Base-by-base conservation (phyloP, 257 asterid species). In the Lycium barbarum region DNA sequence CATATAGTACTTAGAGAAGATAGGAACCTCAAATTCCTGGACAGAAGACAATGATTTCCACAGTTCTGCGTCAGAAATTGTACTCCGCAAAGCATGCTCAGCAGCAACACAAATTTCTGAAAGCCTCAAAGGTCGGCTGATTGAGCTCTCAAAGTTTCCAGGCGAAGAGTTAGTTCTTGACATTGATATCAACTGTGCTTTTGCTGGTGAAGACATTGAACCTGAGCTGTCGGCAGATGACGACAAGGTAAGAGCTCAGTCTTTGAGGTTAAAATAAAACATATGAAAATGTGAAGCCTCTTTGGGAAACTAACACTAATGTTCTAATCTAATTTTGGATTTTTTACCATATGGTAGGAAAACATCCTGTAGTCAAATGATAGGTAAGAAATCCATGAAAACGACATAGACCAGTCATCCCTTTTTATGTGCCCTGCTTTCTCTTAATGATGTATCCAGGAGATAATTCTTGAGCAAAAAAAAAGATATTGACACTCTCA, bases 31-130 rank as follows among this genome's bases (percentile, higher is more conserved):
- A 91, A 97, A 95, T 83, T 91, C 97, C 86, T 92, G 91, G 51
- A 91, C 85, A 81, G 98, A 91, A 84, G 99, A 94, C 85, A 97
- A 86, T n/a, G 95, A 93, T 90, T 91, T 91, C 90, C 87, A 85
- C 83, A 97, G 79, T 81, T 93, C 91, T 20, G 86, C 88, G 87
- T 93, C 94, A 85, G 99, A 94, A 79, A 95, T 91, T 61, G 98
- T 95, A 83, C 70, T 91, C 88, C 82, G 89, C 83, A 97, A 90
- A 87, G 98, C 97, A 93, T 93, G 98, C 91, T 97, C 98, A 49
- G 99, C 94, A 86, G 98, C 95, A 80, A 95, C 99, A 86, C 85
- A 90, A 85, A 95, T 95, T 91, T 97, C 99, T 36, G 98, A 98
- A 85, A 97, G 96, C 89, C 97, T 92, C 99, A 97, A 92, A 71